Evolutionary conservation across 768 basidiomycete genomes (phyloP).

Genomic region (Exsudoporus frostii): DNA sequence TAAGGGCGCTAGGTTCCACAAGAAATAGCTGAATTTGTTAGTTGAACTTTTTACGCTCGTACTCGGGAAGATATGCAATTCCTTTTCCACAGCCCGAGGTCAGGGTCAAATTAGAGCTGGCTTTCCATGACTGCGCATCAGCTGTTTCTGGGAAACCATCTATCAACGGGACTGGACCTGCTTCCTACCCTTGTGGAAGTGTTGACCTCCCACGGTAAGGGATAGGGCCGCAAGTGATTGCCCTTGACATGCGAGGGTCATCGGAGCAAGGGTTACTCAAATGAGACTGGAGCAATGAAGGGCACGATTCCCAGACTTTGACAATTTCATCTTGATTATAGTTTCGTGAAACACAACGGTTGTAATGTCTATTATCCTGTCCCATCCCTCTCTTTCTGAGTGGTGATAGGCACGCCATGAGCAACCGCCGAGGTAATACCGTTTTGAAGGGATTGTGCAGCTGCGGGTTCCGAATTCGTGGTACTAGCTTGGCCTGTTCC

Average conservation of each 20-base stretch:
- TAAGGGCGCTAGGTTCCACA: too few relatives aligned
- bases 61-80: background rate
- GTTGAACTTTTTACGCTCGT: background rate
- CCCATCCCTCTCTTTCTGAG: slow-evolving; percentile 20
- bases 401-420: slow-evolving; percentile 2
- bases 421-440: slow-evolving; percentile 8
- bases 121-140: background rate
- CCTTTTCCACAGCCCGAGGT: background rate
- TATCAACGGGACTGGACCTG: background rate
- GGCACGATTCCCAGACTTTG: background rate
- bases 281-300: background rate
- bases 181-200: too few relatives aligned
- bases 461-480: slow-evolving; percentile 8
- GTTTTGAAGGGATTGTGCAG: slow-evolving; percentile 16
- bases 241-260: background rate
- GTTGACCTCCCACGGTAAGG: background rate
- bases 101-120: too few relatives aligned
- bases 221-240: background rate
- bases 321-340: slow-evolving; percentile 9
- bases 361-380: slow-evolving; percentile 21
- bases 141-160: background rate
- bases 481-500: slow-evolving; percentile 22
- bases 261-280: background rate
- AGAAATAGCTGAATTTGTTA: background rate
- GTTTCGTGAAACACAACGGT: slow-evolving; percentile 7